Conservation (phyloP, 2,329 filamentous ascomycete genomes). For the Talaromyces sp. region DNA sequence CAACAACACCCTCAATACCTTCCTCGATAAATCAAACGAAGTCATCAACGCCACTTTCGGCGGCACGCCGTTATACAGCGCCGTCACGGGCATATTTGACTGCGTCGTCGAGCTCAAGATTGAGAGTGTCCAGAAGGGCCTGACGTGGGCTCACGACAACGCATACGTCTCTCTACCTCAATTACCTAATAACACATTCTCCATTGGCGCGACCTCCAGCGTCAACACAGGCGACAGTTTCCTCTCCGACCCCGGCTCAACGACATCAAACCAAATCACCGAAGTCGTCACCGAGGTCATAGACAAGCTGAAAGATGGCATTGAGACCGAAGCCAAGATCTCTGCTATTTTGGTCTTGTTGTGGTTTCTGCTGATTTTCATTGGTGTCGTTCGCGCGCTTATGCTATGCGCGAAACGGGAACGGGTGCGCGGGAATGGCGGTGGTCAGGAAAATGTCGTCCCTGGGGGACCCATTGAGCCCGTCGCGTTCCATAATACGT, state of each 20-base stretch:
- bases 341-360: constrained; percentile 68
- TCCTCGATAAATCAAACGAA: constrained; percentile 71
- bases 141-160: constrained; percentile 91
- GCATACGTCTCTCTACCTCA: constrained; percentile 77
- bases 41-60: constrained; percentile 76
- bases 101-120: constrained; percentile 89
- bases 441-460: constrained; percentile 31
- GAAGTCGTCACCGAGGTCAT: constrained; percentile 69
- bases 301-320: constrained; percentile 60
- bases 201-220: constrained; percentile 64
- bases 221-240: constrained; percentile 57
- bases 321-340: constrained; percentile 76
- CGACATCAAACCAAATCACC: constrained; percentile 76
- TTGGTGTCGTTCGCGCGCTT: constrained; percentile 66
- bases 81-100: constrained; percentile 73
- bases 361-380: constrained; percentile 72
- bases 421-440: constrained; percentile 59
- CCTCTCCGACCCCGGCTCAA: constrained; percentile 68
- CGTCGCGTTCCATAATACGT: not conserved
- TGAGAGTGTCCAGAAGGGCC: constrained; percentile 73
- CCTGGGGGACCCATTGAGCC: constrained; percentile 10
- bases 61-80: constrained; percentile 72
- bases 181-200: constrained; percentile 78
- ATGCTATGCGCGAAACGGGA: constrained; percentile 58
- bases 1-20: constrained; percentile 79